These are phyloP conservation scores for Coemansia biformis DNA, from an alignment of 192 early-diverging fungal genomes.

Conservation along the genomic window DNA sequence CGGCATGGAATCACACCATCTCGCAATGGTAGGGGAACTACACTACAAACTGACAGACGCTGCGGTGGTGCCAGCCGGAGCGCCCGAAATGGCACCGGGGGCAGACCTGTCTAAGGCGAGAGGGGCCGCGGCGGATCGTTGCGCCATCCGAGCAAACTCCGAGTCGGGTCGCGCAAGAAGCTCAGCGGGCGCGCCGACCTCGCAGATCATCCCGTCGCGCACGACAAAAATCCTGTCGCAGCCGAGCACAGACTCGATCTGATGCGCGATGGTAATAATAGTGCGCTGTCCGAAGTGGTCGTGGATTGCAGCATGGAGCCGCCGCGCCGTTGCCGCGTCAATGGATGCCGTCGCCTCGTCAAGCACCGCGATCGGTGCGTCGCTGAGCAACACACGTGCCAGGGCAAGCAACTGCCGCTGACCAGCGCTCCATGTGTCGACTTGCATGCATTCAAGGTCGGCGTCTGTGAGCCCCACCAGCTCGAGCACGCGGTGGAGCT, in stretches of 20 bases:
- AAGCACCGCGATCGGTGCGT: constrained; percentile 55
- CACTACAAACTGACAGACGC: too few relatives aligned
- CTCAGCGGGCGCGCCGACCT: constrained; percentile 9
- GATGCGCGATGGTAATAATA: constrained; percentile 63
- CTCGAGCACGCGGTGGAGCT: constrained; percentile 63
- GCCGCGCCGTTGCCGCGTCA: constrained; percentile 47
- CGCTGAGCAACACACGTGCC: constrained; percentile 54
- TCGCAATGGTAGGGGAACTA: too few relatives aligned
- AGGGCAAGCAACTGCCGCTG: constrained; percentile 59
- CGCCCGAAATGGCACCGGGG: too few relatives aligned
- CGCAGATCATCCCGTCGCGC: constrained; percentile 19
- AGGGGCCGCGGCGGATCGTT: neutral
- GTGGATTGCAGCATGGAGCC: constrained; percentile 54
- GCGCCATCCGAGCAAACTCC: constrained; percentile 5
- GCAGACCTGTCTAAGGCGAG: neutral
- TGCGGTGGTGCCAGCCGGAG: too few relatives aligned
- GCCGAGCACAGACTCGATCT: constrained; percentile 37
- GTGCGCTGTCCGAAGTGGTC: constrained; percentile 52
- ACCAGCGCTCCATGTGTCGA: constrained; percentile 47
- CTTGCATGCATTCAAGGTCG: constrained; percentile 4
- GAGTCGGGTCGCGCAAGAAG: constrained; percentile 4
- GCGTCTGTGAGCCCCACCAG: constrained; percentile 43
- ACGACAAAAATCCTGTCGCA: constrained; percentile 33
- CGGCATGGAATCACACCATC: too few relatives aligned
- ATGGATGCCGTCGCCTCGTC: constrained; percentile 65